phyloP scores from a whole-genome alignment of 768 basidiomycete species.

The Termitomyces sp. region DNA sequence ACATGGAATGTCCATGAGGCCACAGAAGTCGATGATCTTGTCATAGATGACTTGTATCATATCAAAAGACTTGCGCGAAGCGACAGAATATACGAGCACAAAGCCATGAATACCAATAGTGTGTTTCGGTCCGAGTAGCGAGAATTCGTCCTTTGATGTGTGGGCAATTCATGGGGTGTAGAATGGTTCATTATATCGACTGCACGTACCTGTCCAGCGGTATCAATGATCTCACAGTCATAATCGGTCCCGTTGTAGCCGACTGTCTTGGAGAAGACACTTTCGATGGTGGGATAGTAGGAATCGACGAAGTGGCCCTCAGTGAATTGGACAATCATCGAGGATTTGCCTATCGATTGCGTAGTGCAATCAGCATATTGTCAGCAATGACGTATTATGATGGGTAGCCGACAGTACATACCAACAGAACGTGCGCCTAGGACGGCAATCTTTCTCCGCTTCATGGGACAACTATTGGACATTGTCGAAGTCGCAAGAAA shows the following conservation, averaged over 20 bases:
- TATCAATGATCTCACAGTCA: conserved; percentile 92
- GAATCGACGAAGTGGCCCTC: conserved; percentile 81
- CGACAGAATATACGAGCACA: conserved; percentile 88
- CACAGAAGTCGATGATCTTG: conserved; percentile 87
- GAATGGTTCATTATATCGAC: background rate
- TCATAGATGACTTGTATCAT: conserved; percentile 89
- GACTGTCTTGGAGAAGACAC: conserved; percentile 68
- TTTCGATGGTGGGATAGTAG: conserved; percentile 92
- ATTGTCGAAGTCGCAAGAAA: conserved; percentile 17
- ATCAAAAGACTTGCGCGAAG: conserved; percentile 80
- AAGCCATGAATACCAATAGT: conserved; percentile 94
- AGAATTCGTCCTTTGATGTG: conserved; percentile 74
- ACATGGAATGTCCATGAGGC: conserved; percentile 76
- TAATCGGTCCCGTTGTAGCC: conserved; percentile 77
- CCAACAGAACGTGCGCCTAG: conserved; percentile 84
- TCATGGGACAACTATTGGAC: conserved; percentile 29
- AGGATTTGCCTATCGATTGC: conserved; percentile 75
- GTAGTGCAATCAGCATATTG: background rate
- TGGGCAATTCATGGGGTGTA: conserved; percentile 1
- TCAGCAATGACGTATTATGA: conserved; percentile 10
- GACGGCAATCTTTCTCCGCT: conserved; percentile 78
- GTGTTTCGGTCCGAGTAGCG: conserved; percentile 82
- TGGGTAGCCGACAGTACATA: conserved; percentile 29
- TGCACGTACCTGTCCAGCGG: conserved; percentile 81
- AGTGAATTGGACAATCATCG: conserved; percentile 82